phyloP scores from a whole-genome alignment of 1,284 basidiomycete genomes.

The Irpex rosettiformis region DNA sequence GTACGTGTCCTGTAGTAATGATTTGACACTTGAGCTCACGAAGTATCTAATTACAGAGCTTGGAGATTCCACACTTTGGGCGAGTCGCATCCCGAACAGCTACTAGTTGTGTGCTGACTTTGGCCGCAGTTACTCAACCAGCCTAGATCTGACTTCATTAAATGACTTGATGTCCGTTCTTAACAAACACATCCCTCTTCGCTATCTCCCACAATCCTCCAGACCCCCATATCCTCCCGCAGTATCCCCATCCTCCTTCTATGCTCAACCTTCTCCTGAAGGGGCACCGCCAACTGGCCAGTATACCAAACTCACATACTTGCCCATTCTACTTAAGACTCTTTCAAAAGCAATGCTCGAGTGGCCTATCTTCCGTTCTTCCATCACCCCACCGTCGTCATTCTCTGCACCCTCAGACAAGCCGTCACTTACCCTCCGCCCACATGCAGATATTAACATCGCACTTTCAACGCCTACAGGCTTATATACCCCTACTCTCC shows the following conservation, averaged over 20 bases:
- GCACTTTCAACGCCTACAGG: slow-evolving; percentile 82
- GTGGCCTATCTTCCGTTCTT: slow-evolving; percentile 79
- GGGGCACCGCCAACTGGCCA: slow-evolving; percentile 43
- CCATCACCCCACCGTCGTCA: slow-evolving; percentile 47
- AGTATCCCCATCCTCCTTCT: slow-evolving; percentile 48
- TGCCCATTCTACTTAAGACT: slow-evolving; percentile 86
- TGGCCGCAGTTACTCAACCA: slow-evolving; percentile 64
- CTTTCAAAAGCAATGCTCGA: slow-evolving; percentile 79
- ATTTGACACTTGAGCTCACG: slow-evolving; percentile 7
- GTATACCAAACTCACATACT: slow-evolving; percentile 72
- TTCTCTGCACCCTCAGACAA: slow-evolving; percentile 31
- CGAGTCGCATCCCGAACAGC: slow-evolving; percentile 14
- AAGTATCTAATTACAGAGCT: slow-evolving; percentile 45
- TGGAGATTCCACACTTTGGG: slow-evolving; percentile 57
- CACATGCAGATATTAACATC: slow-evolving; percentile 69
- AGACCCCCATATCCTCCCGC: slow-evolving; percentile 27
- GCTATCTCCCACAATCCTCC: slow-evolving; percentile 46
- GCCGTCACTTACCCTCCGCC: slow-evolving; percentile 66
- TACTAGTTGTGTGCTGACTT: not conserved
- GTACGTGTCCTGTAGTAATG: slow-evolving; percentile 30
- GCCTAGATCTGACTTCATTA: slow-evolving; percentile 79
- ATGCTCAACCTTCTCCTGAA: slow-evolving; percentile 37
- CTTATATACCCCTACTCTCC: slow-evolving; percentile 83
- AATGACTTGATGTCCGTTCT: slow-evolving; percentile 69
- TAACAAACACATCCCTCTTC: slow-evolving; percentile 66